Evolutionary conservation across 176 grass and related monocot species (phyloP).

Genomic region (Triticum dicoccoides): DNA sequence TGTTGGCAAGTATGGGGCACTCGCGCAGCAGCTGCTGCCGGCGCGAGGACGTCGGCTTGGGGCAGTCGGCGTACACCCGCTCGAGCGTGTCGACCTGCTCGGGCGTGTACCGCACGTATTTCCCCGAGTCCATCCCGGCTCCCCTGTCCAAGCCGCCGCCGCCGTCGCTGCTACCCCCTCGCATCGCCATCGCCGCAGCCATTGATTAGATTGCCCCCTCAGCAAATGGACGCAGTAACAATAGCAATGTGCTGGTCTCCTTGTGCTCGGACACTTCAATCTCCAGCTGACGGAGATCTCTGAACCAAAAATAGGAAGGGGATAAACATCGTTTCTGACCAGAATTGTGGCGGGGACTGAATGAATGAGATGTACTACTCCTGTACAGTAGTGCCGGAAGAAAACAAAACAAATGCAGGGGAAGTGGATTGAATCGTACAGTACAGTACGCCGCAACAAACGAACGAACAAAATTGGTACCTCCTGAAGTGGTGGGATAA

Average conservation of each 20-base stretch:
- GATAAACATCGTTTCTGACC: too few relatives aligned
- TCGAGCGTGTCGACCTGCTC: conserved; percentile 94
- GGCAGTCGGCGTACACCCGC: conserved; percentile 80
- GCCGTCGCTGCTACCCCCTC: conserved; percentile 52
- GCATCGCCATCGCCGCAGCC: conserved; percentile 66
- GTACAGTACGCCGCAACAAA: background rate
- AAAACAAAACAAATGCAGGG: too few relatives aligned
- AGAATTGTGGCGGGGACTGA: too few relatives aligned
- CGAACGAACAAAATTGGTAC: too few relatives aligned
- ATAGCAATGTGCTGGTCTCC: conserved; percentile 7
- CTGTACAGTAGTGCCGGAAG: too few relatives aligned
- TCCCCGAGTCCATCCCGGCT: conserved; percentile 59
- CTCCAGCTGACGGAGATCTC: background rate
- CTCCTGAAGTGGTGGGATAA: too few relatives aligned
- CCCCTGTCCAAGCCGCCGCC: conserved; percentile 50
- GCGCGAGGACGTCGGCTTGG: conserved; percentile 83
- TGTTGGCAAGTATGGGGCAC: conserved; percentile 79
- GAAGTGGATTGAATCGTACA: background rate
- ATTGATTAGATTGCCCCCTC: conserved; percentile 11
- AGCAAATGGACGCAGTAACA: background rate
- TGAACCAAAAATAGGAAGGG: too few relatives aligned
- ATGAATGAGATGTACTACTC: too few relatives aligned
- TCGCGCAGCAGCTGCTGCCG: conserved; percentile 86
- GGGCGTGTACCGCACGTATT: conserved; percentile 91
- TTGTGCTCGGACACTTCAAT: background rate